phyloP scores from a whole-genome alignment of 2,329 filamentous ascomycete species.

The Dothiorella sarmentorum region DNA sequence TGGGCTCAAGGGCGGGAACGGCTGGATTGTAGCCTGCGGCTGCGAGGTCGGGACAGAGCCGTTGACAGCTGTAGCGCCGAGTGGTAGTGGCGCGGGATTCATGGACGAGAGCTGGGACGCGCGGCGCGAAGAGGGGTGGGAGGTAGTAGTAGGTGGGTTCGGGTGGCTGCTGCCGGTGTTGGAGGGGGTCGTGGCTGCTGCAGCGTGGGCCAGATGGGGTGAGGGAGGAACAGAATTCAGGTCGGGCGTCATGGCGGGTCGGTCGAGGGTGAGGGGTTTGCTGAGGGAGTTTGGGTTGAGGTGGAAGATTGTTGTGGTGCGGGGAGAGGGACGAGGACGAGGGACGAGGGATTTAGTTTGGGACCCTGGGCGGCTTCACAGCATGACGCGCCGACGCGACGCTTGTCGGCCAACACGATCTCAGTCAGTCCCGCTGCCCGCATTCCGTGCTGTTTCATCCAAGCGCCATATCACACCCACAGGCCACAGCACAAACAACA shows the following conservation, averaged over 20 bases:
- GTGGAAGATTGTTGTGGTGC: background rate
- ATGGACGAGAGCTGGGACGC: constrained; percentile 46
- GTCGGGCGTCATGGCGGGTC: constrained; percentile 46
- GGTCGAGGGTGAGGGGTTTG: background rate
- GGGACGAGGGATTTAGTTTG: background rate
- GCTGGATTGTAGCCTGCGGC: constrained; percentile 29
- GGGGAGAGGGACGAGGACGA: no score
- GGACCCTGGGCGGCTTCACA: background rate
- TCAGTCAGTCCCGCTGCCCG: background rate
- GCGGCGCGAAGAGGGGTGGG: constrained; percentile 43
- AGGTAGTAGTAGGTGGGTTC: constrained; percentile 30
- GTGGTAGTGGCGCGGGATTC: constrained; percentile 44
- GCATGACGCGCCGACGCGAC: constrained; percentile 13
- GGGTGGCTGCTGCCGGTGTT: constrained; percentile 28
- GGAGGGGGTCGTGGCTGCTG: constrained; percentile 32
- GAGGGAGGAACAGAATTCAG: constrained; percentile 43
- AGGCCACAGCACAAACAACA: background rate
- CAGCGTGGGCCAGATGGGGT: constrained; percentile 32
- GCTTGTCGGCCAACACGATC: background rate
- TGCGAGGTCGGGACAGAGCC: background rate
- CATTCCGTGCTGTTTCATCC: background rate
- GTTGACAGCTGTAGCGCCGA: constrained; percentile 27
- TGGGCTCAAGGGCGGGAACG: constrained; percentile 38
- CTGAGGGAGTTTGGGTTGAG: constrained; percentile 8
- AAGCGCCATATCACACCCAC: constrained; percentile 1